Percentiles rank a stretch among this genome's conserved stretches.
phyloP scores from a whole-genome alignment of 108 stramenopile genomes.

The Aurantiochytrium sp. region DNA sequence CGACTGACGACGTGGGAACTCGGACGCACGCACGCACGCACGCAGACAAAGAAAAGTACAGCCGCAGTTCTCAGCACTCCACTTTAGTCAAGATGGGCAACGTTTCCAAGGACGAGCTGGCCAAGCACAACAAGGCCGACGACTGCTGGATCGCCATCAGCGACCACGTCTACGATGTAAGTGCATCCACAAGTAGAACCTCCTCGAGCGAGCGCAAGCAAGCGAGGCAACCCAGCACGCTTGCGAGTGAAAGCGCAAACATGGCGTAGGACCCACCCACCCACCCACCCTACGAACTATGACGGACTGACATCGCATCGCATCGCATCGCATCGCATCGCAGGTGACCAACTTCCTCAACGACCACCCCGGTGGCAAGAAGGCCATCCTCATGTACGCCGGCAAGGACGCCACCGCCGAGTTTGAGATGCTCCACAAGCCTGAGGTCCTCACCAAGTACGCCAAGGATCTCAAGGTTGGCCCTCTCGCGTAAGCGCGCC shows the following conservation, averaged over 20 bases:
- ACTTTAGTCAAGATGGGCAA: neutral
- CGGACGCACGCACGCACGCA: too few relatives aligned
- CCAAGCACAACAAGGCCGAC: conserved; percentile 14
- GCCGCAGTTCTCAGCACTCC: too few relatives aligned
- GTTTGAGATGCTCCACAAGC: conserved; percentile 18
- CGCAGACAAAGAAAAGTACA: too few relatives aligned
- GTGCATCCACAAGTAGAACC: neutral
- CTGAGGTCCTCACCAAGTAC: neutral
- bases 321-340: neutral
- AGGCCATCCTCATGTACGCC: conserved; percentile 35
- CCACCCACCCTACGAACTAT: too few relatives aligned
- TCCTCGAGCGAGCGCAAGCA: too few relatives aligned
- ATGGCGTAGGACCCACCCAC: too few relatives aligned
- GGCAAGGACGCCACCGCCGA: conserved; percentile 33
- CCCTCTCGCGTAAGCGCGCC: neutral
- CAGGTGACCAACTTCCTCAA: conserved; percentile 49
- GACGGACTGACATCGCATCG: neutral
- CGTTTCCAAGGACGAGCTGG: conserved; percentile 15
- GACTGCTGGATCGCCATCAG: conserved; percentile 18
- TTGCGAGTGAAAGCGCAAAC: too few relatives aligned
- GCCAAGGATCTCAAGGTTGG: neutral
- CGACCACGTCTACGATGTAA: neutral
- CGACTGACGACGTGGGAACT: too few relatives aligned
- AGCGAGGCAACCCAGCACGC: too few relatives aligned
- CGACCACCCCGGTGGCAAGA: conserved; percentile 53